phyloP scores from a whole-genome alignment of 192 early-diverging fungal genomes.

The Backusella westeae region DNA sequence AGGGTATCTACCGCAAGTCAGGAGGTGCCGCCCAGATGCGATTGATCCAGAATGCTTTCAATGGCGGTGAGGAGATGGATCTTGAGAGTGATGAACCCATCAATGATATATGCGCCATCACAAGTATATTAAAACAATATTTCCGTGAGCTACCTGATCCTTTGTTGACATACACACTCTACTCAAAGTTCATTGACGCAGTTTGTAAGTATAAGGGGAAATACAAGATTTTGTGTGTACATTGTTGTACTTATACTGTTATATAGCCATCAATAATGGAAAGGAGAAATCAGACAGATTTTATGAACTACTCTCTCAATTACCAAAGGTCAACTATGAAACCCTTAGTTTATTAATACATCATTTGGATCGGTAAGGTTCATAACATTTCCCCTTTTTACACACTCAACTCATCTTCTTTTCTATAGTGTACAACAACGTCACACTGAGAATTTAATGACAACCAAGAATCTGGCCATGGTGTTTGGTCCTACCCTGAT shows the following conservation, averaged over 20 bases:
- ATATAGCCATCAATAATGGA: constrained; percentile 24
- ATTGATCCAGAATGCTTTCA: constrained; percentile 63
- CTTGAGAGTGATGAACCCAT: constrained; percentile 49
- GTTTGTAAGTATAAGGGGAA: constrained; percentile 25
- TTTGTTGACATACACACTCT: constrained; percentile 67
- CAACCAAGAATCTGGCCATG: constrained; percentile 86
- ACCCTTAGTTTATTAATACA: constrained; percentile 62
- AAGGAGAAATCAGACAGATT: constrained; percentile 50
- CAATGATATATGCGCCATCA: constrained; percentile 77
- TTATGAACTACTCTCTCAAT: constrained; percentile 41
- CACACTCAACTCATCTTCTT: neutral
- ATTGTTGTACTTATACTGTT: neutral
- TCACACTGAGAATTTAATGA: constrained; percentile 82
- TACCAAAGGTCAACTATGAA: constrained; percentile 61
- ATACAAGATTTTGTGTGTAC: neutral
- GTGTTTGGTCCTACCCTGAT: constrained; percentile 92
- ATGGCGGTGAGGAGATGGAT: constrained; percentile 49
- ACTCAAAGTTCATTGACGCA: constrained; percentile 64
- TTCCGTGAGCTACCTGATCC: constrained; percentile 75
- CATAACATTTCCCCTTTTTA: neutral
- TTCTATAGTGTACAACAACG: constrained; percentile 52
- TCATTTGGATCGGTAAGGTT: constrained; percentile 55
- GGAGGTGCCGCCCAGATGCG: constrained; percentile 72
- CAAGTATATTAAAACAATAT: constrained; percentile 79
- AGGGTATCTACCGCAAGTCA: constrained; percentile 82